phyloP scores from a whole-genome alignment of 108 stramenopile species.

The Mediolabrus comicus region DNA sequence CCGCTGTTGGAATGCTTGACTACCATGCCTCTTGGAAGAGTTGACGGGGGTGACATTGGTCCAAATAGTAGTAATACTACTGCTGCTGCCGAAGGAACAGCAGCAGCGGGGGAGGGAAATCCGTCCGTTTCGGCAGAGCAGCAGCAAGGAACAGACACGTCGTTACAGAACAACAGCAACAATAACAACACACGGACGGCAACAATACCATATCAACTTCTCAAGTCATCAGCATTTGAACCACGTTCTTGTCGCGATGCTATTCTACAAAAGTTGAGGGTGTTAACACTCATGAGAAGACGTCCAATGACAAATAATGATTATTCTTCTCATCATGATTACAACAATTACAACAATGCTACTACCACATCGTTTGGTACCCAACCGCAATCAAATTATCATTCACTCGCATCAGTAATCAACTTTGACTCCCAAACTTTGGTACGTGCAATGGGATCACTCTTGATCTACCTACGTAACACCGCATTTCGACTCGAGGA shows the following conservation, averaged over 20 bases:
- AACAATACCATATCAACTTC: constrained; percentile 70
- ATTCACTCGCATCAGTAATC: constrained; percentile 73
- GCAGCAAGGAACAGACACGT: not conserved
- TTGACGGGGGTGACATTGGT: not conserved
- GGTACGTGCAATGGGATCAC: constrained; percentile 73
- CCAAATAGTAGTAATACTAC: not conserved
- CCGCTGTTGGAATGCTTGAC: constrained; percentile 49
- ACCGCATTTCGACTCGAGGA: constrained; percentile 77
- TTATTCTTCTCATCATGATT: constrained; percentile 14
- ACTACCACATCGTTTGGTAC: not conserved
- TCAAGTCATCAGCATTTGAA: constrained; percentile 76
- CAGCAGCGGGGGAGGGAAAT: not conserved
- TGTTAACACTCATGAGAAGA: constrained; percentile 52
- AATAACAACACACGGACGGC: not conserved
- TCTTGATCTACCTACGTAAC: constrained; percentile 67
- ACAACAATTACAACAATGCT: constrained; percentile 3
- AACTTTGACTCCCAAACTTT: constrained; percentile 79
- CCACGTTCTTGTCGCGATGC: constrained; percentile 55
- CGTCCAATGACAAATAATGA: constrained; percentile 10
- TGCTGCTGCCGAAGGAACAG: not conserved
- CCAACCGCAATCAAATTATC: constrained; percentile 42
- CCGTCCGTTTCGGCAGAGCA: not conserved
- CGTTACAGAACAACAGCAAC: not conserved
- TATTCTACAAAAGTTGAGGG: constrained; percentile 78
- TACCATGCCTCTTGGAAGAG: constrained; percentile 20